These are phyloP conservation scores for Nannochloropsis gaditana DNA, from an alignment of 108 stramenopile species.

Conservation along the genomic window DNA sequence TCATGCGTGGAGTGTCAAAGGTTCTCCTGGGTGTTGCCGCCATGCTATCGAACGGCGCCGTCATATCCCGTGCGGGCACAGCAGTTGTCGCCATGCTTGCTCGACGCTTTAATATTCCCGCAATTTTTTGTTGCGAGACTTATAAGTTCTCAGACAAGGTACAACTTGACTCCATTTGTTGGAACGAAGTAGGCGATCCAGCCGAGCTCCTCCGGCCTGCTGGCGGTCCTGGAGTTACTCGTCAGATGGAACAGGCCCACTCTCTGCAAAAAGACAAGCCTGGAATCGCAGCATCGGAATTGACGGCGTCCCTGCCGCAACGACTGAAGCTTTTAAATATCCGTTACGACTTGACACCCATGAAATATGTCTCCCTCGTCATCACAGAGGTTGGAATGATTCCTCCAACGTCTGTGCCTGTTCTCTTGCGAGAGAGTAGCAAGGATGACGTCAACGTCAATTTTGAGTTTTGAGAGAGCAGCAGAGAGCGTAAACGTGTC, in stretches of 20 bases:
- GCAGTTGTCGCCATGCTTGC: constrained; percentile 89
- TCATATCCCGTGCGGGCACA: constrained; percentile 81
- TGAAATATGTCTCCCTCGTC: constrained; percentile 87
- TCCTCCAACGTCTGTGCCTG: constrained; percentile 91
- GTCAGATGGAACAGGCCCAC: constrained; percentile 10
- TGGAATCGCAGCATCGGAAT: neutral
- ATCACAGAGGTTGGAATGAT: constrained; percentile 95
- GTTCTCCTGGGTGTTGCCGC: constrained; percentile 94
- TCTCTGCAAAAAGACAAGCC: constrained; percentile 13
- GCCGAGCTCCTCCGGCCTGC: constrained; percentile 57
- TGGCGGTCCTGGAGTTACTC: neutral
- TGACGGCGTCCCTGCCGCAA: constrained; percentile 23
- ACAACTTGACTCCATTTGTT: constrained; percentile 86
- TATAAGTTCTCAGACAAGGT: constrained; percentile 94
- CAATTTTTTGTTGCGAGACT: constrained; percentile 92
- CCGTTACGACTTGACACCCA: constrained; percentile 90
- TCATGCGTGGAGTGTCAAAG: constrained; percentile 89
- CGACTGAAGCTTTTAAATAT: constrained; percentile 68
- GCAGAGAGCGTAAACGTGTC: neutral
- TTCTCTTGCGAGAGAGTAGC: constrained; percentile 75
- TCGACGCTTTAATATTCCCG: constrained; percentile 72
- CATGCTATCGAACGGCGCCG: constrained; percentile 87
- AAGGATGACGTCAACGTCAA: constrained; percentile 12
- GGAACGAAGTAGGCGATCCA: constrained; percentile 92
- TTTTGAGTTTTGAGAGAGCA: constrained; percentile 14